Evolutionary conservation across 345 rosid species (phyloP), one percentile per base, ranked within the genome.

Genomic region (Cardiospermum halicacabum): DNA sequence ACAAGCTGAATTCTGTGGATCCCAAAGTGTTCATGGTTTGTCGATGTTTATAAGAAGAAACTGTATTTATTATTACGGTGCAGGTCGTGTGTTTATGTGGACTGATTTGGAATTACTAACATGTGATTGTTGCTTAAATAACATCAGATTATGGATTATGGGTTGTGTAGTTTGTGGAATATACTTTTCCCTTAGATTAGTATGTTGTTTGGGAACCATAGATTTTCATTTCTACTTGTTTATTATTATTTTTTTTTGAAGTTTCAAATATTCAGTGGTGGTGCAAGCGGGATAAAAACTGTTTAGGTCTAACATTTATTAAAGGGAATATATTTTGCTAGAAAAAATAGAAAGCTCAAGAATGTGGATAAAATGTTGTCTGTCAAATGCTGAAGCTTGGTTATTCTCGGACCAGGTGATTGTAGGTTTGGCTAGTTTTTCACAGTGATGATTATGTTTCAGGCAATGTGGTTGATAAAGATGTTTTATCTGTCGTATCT

Each of bases 401-500:
- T 24, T 26, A n/a, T 60, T 60, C 8, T 31, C 28, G 26, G 21
- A 31, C 16, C 39, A 6, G 16, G 13, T 62, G n/a, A 47, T 7
- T 24, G 50, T 40, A 15, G 7, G 15, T 62, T 12, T 18, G 36
- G 26, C 3, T 68, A 19, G n/a, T 39, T 42, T 50, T 58, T 16
- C 26, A 2, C 10, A 32, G 5, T 54, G 58, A 28, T 16, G 19
- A 7, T 56, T 56, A 42, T 68, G 50, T 76, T 78, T 64, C 69
- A 69, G 79, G 73, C 15, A 42, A 53, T 40, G 26, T 36, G 58
- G 54, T 56, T 34, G 64, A 74, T 28, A 66, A 66, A 42, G 69
- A 80, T 65, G 80, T 59, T 63, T 40, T 64, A 60, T 32, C 74
- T 64, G 70, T 68, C 18, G 77, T 66, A 54, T 21, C 72, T 24